Evolutionary conservation across 345 rosid genomes (phyloP).

Genomic region (Populus pruinosa): DNA sequence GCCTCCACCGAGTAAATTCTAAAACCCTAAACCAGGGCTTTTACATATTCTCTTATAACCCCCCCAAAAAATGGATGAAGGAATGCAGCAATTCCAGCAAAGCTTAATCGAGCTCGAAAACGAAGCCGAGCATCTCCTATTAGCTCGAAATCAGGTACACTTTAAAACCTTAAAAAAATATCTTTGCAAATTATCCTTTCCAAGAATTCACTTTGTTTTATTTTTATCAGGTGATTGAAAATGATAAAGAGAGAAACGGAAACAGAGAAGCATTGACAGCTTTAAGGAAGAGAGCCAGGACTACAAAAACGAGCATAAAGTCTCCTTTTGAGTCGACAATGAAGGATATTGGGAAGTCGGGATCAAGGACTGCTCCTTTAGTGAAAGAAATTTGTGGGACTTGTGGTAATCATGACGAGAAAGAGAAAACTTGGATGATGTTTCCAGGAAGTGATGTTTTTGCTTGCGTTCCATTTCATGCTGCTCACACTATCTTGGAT

Average conservation of each 20-base stretch:
- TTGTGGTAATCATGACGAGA: slow-evolving; percentile 67
- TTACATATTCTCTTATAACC: background rate
- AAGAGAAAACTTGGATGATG: slow-evolving; percentile 77
- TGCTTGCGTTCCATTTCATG: slow-evolving; percentile 71
- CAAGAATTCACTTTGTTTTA: background rate
- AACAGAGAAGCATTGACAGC: slow-evolving; percentile 80
- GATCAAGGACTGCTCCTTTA: slow-evolving; percentile 39
- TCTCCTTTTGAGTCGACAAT: slow-evolving; percentile 70
- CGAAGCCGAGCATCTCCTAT: slow-evolving; percentile 66
- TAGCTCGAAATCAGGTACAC: slow-evolving; percentile 58
- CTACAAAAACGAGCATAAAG: slow-evolving; percentile 62
- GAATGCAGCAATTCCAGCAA: slow-evolving; percentile 45
- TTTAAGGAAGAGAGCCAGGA: slow-evolving; percentile 67
- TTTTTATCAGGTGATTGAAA: slow-evolving; percentile 54
- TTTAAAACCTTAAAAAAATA: background rate
- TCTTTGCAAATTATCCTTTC: background rate
- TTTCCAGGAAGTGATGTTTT: slow-evolving; percentile 75
- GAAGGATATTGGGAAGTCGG: slow-evolving; percentile 52
- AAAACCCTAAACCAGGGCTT: background rate
- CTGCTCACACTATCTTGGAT: slow-evolving; percentile 71
- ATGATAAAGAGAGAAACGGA: slow-evolving; percentile 67
- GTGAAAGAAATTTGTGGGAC: slow-evolving; percentile 76
- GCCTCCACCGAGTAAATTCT: background rate
- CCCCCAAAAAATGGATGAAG: slow-evolving; percentile 48
- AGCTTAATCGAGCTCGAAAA: slow-evolving; percentile 54